A percentile compares a stretch with the other conserved stretches of the same genome.
Evolutionary conservation across 306 rosid species (phyloP).

Genomic region (Inga oerstediana): DNA sequence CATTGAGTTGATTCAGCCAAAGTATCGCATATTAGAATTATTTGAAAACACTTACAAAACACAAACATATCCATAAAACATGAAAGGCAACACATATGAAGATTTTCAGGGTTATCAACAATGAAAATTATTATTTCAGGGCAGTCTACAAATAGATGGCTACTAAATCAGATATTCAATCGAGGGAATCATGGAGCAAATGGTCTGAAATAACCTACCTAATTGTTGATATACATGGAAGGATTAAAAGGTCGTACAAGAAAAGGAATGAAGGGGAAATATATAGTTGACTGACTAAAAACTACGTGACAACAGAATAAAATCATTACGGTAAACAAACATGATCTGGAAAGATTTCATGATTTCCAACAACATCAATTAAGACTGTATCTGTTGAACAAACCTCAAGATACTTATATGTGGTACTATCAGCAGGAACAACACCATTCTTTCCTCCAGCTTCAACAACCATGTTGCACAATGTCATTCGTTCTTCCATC

Average conservation of each 20-base stretch:
- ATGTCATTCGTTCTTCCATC: slow-evolving; percentile 96
- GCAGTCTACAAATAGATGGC: not conserved
- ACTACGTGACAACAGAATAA: not conserved
- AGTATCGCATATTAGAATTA: slow-evolving; percentile 4
- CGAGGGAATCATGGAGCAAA: not conserved
- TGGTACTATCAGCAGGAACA: slow-evolving; percentile 73
- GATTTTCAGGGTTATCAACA: not conserved
- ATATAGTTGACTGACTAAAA: not conserved
- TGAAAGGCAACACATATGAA: not conserved
- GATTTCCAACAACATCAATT: slow-evolving; percentile 8
- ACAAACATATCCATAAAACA: not conserved
- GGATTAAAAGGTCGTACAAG: not conserved
- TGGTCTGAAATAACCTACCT: not conserved
- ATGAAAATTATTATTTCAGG: not conserved
- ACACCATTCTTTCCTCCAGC: slow-evolving; percentile 93
- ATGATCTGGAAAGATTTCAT: not conserved
- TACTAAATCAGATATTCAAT: not conserved
- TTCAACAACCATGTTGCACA: slow-evolving; percentile 94
- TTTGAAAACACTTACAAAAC: not conserved
- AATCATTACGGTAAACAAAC: not conserved
- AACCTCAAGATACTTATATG: slow-evolving; percentile 87
- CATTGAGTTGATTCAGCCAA: not conserved
- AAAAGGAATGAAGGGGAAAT: not conserved
- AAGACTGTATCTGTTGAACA: slow-evolving; percentile 21
- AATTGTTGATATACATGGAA: not conserved